These are phyloP conservation scores for Cyberlindnera xylosilytica DNA, from an alignment of 805 yeast species.

Conservation along the genomic window DNA sequence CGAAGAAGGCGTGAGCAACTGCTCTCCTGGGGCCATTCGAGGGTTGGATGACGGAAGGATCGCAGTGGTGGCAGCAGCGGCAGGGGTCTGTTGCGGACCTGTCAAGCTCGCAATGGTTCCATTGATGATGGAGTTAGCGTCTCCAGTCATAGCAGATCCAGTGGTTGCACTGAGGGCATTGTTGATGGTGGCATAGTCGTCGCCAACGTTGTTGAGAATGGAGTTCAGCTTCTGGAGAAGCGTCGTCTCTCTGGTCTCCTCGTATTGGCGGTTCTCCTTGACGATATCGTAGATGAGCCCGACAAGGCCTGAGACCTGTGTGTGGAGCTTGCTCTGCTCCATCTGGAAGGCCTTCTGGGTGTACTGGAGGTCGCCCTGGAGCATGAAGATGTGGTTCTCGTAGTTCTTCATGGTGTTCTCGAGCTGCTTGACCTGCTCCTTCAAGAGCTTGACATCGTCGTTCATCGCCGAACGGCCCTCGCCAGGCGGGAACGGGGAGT, in stretches of 20 bases:
- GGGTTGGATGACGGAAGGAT: conserved; percentile 17
- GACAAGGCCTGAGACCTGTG: conserved; percentile 24
- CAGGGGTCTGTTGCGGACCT: conserved; percentile 2
- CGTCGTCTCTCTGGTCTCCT: conserved; percentile 23
- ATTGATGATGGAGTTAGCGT: conserved; percentile 21
- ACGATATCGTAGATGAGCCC: conserved; percentile 23
- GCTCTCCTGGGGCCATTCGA: conserved; percentile 18
- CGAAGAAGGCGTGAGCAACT: conserved; percentile 18
- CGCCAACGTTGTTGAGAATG: conserved; percentile 17
- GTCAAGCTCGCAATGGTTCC: conserved; percentile 24
- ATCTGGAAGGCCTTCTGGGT: conserved; percentile 24
- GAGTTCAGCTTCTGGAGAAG: conserved; percentile 23
- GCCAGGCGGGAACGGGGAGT: background rate
- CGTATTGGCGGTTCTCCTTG: conserved; percentile 25
- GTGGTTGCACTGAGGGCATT: conserved; percentile 7
- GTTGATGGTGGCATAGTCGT: conserved; percentile 19
- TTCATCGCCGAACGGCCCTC: conserved; percentile 6
- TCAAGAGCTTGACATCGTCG: conserved; percentile 24
- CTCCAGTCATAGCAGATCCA: conserved; percentile 11
- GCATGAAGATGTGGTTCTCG: conserved; percentile 24
- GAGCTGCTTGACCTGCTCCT: conserved; percentile 25
- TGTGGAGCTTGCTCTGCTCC: conserved; percentile 25
- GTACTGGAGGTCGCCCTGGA: conserved; percentile 25
- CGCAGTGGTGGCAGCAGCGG: conserved; percentile 8
- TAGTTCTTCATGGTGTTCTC: conserved; percentile 24